These are phyloP conservation scores for Ceratobasidium sp. DNA, from an alignment of 1,284 basidiomycete species.

Conservation along the genomic window DNA sequence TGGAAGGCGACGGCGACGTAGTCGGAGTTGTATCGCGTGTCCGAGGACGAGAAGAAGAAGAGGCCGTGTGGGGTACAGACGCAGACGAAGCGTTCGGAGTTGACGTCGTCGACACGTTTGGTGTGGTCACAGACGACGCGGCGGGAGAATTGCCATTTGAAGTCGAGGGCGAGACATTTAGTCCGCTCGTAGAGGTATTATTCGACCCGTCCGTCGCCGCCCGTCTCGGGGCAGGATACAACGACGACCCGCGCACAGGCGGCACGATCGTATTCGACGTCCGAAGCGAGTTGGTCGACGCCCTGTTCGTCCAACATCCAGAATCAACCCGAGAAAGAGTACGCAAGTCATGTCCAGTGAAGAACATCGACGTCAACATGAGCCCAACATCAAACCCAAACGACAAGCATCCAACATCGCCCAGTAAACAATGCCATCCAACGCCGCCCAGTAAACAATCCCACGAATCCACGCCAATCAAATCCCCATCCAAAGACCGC, in stretches of 20 bases:
- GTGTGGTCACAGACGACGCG: constrained; percentile 11
- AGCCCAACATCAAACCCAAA: too few relatives aligned
- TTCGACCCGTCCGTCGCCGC: not conserved
- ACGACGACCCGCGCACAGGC: not conserved
- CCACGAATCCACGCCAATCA: too few relatives aligned
- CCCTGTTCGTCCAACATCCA: not conserved
- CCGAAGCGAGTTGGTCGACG: constrained; percentile 10
- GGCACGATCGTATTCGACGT: not conserved
- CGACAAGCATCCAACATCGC: too few relatives aligned
- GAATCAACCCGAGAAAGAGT: not conserved
- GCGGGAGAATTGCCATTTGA: constrained; percentile 1
- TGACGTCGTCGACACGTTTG: not conserved
- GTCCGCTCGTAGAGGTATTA: not conserved
- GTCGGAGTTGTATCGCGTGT: constrained; percentile 9
- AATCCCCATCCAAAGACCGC: too few relatives aligned
- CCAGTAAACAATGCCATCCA: too few relatives aligned
- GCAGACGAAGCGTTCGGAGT: constrained; percentile 29
- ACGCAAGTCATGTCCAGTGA: not conserved
- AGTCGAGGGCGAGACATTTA: constrained; percentile 1
- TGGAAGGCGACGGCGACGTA: not conserved
- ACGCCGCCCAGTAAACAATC: too few relatives aligned
- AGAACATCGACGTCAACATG: too few relatives aligned
- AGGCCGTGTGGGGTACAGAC: not conserved
- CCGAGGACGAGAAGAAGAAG: constrained; percentile 2
- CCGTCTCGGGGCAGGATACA: constrained; percentile 24